phyloP scores from a whole-genome alignment of 2,329 filamentous ascomycete genomes.

The Tolypocladium ophioglossoides region DNA sequence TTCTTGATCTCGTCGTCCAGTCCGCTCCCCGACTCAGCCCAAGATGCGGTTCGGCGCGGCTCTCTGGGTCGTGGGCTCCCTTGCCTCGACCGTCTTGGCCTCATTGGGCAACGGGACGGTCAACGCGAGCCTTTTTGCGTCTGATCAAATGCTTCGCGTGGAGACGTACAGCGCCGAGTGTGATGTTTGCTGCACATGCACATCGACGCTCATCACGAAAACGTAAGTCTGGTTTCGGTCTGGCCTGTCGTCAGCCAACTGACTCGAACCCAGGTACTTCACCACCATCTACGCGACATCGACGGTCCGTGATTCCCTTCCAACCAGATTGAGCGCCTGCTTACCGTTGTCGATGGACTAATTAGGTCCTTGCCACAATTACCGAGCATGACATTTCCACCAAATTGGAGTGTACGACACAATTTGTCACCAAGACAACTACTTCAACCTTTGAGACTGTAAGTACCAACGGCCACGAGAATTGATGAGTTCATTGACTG shows the following conservation, averaged over 20 bases:
- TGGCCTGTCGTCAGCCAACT: neutral
- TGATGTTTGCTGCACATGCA: neutral
- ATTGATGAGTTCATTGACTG: neutral
- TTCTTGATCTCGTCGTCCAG: neutral
- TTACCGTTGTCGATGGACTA: neutral
- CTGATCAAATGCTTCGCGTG: neutral
- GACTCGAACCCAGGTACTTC: neutral
- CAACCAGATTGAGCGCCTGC: neutral
- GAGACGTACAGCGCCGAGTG: neutral
- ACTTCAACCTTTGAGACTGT: conserved; percentile 7
- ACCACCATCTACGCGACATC: neutral
- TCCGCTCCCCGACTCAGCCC: neutral
- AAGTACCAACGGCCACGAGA: neutral
- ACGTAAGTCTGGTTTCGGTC: neutral
- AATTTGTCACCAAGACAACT: conserved; percentile 9
- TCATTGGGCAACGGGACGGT: neutral
- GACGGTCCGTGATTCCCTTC: neutral
- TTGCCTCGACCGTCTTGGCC: neutral
- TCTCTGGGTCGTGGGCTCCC: neutral
- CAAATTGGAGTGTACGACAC: conserved; percentile 9
- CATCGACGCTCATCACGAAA: neutral
- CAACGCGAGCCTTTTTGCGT: too few species aligned
- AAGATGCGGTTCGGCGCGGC: neutral
- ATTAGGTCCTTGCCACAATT: conserved; percentile 6
- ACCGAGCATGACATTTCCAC: conserved; percentile 9